Evolutionary conservation across 2,329 filamentous ascomycete genomes (phyloP).

Genomic region (Clonostachys chloroleuca): DNA sequence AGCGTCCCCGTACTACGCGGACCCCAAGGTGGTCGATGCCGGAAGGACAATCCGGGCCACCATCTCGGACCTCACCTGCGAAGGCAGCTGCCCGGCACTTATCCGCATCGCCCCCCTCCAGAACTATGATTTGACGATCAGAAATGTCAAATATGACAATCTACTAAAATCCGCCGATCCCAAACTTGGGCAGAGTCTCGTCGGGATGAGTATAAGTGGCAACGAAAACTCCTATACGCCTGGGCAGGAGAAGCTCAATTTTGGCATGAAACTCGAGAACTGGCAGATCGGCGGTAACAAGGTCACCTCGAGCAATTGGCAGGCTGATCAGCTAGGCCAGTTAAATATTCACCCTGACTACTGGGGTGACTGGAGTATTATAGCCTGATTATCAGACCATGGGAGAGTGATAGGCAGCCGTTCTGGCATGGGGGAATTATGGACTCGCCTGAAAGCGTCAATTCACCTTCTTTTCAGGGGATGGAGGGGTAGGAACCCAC

Average conservation of each 20-base stretch:
- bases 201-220: conserved; percentile 1
- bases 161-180: not conserved
- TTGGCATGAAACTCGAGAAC: conserved; percentile 1
- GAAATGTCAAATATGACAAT: conserved; percentile 3
- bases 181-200: conserved; percentile 1
- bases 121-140: conserved; percentile 1
- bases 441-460: no score
- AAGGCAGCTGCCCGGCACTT: conserved; percentile 3
- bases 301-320: not conserved
- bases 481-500: no score
- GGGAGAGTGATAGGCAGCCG: no score
- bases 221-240: conserved; percentile 3
- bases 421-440: no score
- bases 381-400: no score
- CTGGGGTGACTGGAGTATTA: conserved; percentile 1
- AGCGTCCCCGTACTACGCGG: conserved; percentile 10
- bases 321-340: conserved; percentile 1
- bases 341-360: conserved; percentile 2
- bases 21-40: conserved; percentile 6
- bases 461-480: no score
- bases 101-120: conserved; percentile 2
- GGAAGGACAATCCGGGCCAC: not conserved
- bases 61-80: conserved; percentile 1
- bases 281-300: conserved; percentile 3
- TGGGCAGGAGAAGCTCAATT: conserved; percentile 1